These are phyloP conservation scores for Pseudogymnoascus pannorum DNA, from an alignment of 2,329 filamentous ascomycete genomes.

Conservation along the genomic window DNA sequence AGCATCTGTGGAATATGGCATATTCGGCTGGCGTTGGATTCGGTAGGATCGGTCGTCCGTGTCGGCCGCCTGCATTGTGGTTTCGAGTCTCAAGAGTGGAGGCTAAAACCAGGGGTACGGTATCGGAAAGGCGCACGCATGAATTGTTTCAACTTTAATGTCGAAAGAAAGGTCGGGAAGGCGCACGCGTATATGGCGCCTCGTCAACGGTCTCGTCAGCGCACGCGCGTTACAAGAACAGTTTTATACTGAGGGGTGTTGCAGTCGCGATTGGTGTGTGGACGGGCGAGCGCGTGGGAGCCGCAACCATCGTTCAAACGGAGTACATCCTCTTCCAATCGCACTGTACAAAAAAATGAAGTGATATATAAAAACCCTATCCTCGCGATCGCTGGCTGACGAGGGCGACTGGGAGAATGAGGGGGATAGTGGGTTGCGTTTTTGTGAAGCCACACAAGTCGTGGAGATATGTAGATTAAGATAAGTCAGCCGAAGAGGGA, in stretches of 20 bases:
- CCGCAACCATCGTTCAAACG: constrained; percentile 3
- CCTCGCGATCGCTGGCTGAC: not conserved
- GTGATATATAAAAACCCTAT: not conserved
- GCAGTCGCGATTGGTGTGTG: not conserved
- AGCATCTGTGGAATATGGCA: constrained; percentile 5
- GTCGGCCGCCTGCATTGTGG: constrained; percentile 5
- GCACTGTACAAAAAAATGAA: not conserved
- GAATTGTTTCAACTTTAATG: constrained; percentile 6
- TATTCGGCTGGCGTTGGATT: constrained; percentile 2
- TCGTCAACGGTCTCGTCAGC: not conserved
- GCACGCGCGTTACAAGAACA: constrained; percentile 4
- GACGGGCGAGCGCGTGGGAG: constrained; percentile 4
- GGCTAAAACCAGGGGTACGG: constrained; percentile 6
- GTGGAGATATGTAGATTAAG: constrained; percentile 6
- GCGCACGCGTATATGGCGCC: constrained; percentile 1
- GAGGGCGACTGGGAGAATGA: not conserved
- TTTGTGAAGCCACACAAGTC: not conserved
- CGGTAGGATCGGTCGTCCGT: constrained; percentile 8
- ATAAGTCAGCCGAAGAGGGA: constrained; percentile 5
- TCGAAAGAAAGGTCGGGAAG: not conserved
- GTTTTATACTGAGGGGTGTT: constrained; percentile 9
- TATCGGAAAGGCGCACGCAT: constrained; percentile 3
- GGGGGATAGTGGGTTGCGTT: not conserved
- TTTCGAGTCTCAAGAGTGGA: constrained; percentile 2
- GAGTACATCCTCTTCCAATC: constrained; percentile 1